Percentiles rank a stretch among this genome's conserved stretches.
phyloP scores from a whole-genome alignment of 2,329 filamentous ascomycete species.

The Colletotrichum sojae region DNA sequence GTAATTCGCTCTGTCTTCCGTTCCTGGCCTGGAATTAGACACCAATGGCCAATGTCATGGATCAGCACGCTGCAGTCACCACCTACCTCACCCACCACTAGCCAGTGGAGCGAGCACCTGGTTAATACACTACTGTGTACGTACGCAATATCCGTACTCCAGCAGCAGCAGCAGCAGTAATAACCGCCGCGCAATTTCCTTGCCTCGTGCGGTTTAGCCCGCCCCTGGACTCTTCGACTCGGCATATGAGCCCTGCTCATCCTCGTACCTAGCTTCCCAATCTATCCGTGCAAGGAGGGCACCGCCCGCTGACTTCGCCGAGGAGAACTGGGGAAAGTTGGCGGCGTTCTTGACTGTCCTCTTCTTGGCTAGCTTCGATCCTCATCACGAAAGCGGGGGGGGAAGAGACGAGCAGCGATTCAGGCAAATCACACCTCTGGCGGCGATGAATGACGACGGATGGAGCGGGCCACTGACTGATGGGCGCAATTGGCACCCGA shows the following conservation, averaged over 20 bases:
- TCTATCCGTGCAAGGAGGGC: constrained; percentile 27
- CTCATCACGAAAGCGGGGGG: background rate
- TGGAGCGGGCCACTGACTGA: constrained; percentile 1
- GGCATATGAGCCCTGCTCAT: constrained; percentile 15
- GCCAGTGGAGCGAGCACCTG: constrained; percentile 11
- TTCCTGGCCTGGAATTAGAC: constrained; percentile 8
- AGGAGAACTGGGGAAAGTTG: background rate
- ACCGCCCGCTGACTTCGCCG: background rate
- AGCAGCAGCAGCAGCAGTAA: constrained; percentile 9
- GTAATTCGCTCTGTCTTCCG: constrained; percentile 1
- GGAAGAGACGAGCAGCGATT: background rate
- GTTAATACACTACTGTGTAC: background rate
- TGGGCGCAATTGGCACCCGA: constrained; percentile 1
- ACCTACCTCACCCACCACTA: background rate
- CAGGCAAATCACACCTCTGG: background rate
- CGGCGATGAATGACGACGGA: background rate
- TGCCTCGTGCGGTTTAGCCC: constrained; percentile 22
- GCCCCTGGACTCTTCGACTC: constrained; percentile 5
- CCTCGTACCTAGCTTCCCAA: constrained; percentile 15
- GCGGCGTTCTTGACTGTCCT: background rate
- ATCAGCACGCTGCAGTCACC: background rate
- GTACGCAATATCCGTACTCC: background rate
- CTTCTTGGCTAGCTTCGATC: constrained; percentile 20
- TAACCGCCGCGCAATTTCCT: background rate
- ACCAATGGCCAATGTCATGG: constrained; percentile 1